Base-by-base conservation (phyloP, 176 grass and related monocot species). In the Aegilops sharonensis region DNA sequence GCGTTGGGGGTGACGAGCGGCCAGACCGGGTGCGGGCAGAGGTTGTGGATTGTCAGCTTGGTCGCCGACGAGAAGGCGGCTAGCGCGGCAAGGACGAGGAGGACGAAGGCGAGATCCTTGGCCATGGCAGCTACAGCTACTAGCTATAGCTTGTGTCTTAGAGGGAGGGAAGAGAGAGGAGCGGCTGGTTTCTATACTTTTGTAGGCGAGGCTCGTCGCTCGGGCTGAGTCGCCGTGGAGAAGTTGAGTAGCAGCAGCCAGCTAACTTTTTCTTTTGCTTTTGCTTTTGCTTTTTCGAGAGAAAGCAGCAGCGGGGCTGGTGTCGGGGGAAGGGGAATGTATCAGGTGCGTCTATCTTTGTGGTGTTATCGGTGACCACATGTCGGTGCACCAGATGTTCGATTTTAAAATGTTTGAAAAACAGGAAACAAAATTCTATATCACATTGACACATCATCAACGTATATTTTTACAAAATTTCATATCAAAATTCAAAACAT, bases 11-110 rank as follows among this genome's bases (percentile, higher is more conserved):
- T 91, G 75, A 87, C 48, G 59, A 91, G 81, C 3, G 89, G 89
- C 89, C 89, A 91, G 1, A 90, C 59, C 0, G 89, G 89, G 56
- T 90, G 43, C 1, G 80, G 84, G 75, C 89, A 90, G 13, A 90
- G 66, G 80, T 90, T 90, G 31, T 90, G 89, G 80, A 90, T 78
- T 0, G 89, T 90, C 42, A 90, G 89, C 34, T 75, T 90, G 2
- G 80, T 83, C 14, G 83, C 77, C 74, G 84, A 54, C 11, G 84
- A 25, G 42, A 12, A 0, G 23, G 15, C 52, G 56, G 56, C 56
- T 31, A 1, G 13, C 11, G 56, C 43, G 9, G 59, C 68, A 56
- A 89, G 71, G 36, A 87, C 8, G 9, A 66, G 1, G 9, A 36
- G 18, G 12, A 67, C 24, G 64, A 83, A 10, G 39, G 65, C 13